Evolutionary conservation across 371 early-diverging fungal genomes (phyloP), one percentile per base, ranked within the genome.

Genomic region (Haplosporangium sp.): DNA sequence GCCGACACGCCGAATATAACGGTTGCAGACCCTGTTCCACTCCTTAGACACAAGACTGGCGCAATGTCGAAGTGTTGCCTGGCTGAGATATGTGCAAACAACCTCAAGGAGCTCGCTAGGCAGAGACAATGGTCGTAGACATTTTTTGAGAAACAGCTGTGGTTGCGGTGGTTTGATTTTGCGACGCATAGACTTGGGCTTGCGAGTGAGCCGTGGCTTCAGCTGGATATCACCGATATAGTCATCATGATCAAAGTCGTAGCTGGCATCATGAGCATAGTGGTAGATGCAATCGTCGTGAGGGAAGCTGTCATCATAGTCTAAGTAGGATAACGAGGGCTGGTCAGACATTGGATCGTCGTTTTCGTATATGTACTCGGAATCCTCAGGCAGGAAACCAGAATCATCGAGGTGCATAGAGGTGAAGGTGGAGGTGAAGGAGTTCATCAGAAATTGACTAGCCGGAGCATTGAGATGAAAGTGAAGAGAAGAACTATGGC

Each of bases 81-180:
- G 71, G 29, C 67, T 66, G 12, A 71, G 57, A 45, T 76, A 54
- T 0, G 9, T 16, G 37, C 67, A 76, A 37, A 76, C 59, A 13
- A 67, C 11, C 43, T 54, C 67, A 11, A 76, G 67, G 40, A 71
- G 37, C 60, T 76, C 71, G 18, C 54, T 59, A 1, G 77, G 67
- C 47, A 76, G 60, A 36, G 40, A n/a, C 5, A 67, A n/a, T 18
- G 67, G 59, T 14, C 42, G 45, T 6, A 46, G 38, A 23, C 40
- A 36, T 1, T 67, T 54, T 42, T 58, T 41, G 0, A 73, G 37
- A 14, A 59, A 62, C 14, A 52, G 48, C 18, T 18, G 16, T 13
- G 29, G 50, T 55, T 12, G n/a, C 14, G 2, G 21, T 57, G 21
- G 51, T 6, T 45, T n/a, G 13, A 0, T 5, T 6, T 29, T 29